phyloP scores from a whole-genome alignment of 176 grass and related monocot genomes.

The Elymus sibiricus region DNA sequence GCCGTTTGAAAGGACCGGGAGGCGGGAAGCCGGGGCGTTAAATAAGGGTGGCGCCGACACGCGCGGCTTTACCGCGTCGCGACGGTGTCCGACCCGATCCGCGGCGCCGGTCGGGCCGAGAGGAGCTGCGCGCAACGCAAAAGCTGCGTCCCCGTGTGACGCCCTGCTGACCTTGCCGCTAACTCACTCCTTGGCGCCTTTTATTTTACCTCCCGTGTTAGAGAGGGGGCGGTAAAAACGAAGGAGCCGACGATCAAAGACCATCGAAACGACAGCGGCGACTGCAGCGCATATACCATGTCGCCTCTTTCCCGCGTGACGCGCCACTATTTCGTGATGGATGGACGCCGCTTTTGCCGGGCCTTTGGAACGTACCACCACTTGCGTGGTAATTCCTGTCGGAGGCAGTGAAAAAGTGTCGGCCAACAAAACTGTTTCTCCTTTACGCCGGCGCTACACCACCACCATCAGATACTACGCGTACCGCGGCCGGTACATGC shows the following conservation, averaged over 20 bases:
- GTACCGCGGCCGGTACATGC: neutral
- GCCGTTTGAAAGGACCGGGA: conserved; percentile 12
- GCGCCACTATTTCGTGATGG: neutral
- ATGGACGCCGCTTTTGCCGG: neutral
- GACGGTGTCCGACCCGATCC: conserved; percentile 7
- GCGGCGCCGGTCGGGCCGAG: conserved; percentile 37
- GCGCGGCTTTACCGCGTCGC: conserved; percentile 12
- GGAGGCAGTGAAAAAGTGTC: too few relatives aligned
- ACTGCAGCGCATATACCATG: conserved; percentile 5
- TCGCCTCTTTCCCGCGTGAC: neutral
- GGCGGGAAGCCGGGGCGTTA: conserved; percentile 38
- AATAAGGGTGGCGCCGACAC: conserved; percentile 29
- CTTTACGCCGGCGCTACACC: too few relatives aligned
- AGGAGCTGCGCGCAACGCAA: neutral
- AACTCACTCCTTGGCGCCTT: neutral
- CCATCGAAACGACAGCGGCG: neutral
- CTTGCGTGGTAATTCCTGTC: too few relatives aligned
- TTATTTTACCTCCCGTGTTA: neutral
- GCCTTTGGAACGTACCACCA: neutral
- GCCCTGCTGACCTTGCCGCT: neutral
- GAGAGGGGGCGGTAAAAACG: neutral
- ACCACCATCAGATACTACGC: too few relatives aligned
- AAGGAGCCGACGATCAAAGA: too few relatives aligned
- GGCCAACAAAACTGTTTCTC: too few relatives aligned
- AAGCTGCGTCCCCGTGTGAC: neutral